phyloP scores from a whole-genome alignment of 768 basidiomycete genomes.

The Trametes gibbosa region DNA sequence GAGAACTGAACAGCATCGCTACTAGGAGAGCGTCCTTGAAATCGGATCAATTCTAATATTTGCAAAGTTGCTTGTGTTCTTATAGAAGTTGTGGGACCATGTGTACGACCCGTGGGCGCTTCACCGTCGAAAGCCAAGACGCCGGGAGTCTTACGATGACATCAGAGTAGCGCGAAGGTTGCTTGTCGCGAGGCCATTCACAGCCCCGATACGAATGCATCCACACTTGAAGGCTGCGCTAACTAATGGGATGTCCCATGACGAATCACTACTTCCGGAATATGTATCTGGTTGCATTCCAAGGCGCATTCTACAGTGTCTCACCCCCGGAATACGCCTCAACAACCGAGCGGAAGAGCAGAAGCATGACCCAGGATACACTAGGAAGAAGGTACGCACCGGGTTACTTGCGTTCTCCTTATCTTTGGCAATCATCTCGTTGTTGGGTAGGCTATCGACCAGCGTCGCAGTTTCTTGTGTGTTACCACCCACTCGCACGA shows the following conservation, averaged over 20 bases:
- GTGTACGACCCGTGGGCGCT: slow-evolving; percentile 39
- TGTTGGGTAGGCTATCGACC: slow-evolving; percentile 48
- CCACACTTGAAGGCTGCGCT: no score
- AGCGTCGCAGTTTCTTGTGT: slow-evolving; percentile 48
- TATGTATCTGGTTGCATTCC: no score
- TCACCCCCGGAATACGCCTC: slow-evolving; percentile 21
- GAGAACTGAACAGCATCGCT: slow-evolving; percentile 35
- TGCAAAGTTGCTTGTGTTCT: slow-evolving; percentile 27
- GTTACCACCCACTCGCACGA: slow-evolving; percentile 46
- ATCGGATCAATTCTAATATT: slow-evolving; percentile 29
- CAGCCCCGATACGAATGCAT: slow-evolving; percentile 18
- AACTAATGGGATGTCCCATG: no score
- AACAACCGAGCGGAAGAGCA: background rate
- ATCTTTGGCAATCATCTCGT: slow-evolving; percentile 52
- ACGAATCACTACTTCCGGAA: no score
- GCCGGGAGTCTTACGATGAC: slow-evolving; percentile 34
- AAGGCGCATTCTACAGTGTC: no score
- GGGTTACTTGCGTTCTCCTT: slow-evolving; percentile 35
- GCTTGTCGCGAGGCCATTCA: slow-evolving; percentile 35
- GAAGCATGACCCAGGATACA: background rate
- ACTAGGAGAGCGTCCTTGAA: background rate
- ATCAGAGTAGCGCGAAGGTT: slow-evolving; percentile 28
- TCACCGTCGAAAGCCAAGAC: slow-evolving; percentile 42
- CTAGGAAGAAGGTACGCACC: background rate
- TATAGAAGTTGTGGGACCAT: slow-evolving; percentile 24